A percentile compares a stretch with the other conserved stretches of the same genome.
These are phyloP conservation scores for Stemphylium lycopersici DNA, from an alignment of 2,329 filamentous ascomycete species.

Conservation along the genomic window DNA sequence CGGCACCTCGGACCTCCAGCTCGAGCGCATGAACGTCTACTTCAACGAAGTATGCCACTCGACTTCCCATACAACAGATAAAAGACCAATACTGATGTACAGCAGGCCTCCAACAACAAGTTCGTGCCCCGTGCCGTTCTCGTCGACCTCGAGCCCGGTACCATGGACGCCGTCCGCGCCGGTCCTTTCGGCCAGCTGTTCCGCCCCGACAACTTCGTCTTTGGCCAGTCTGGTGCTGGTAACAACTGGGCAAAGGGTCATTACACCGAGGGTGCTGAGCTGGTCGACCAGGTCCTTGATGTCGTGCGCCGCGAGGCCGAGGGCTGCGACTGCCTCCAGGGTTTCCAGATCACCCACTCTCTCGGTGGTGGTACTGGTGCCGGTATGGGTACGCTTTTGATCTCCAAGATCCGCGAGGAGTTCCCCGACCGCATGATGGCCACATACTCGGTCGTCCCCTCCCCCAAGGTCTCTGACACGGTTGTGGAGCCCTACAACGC, in stretches of 20 bases:
- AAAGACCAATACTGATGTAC: slow-evolving; percentile 30
- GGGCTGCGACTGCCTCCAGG: slow-evolving; percentile 98
- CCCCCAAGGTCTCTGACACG: slow-evolving; percentile 99
- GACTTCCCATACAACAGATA: slow-evolving; percentile 1
- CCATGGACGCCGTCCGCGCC: slow-evolving; percentile 98
- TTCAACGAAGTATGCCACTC: slow-evolving; percentile 79
- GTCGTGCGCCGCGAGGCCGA: slow-evolving; percentile 99
- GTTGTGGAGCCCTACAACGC: slow-evolving; percentile 99
- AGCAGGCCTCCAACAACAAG: slow-evolving; percentile 92
- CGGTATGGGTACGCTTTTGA: slow-evolving; percentile 99
- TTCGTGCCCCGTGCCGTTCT: slow-evolving; percentile 99
- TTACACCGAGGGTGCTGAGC: slow-evolving; percentile 99
- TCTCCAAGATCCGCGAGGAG: slow-evolving; percentile 99
- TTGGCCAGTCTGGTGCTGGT: slow-evolving; percentile 98
- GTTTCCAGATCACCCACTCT: slow-evolving; percentile 99
- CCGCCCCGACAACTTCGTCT: slow-evolving; percentile 99
- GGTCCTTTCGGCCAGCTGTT: slow-evolving; percentile 99
- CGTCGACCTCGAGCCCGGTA: slow-evolving; percentile 98
- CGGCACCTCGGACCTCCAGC: slow-evolving; percentile 96
- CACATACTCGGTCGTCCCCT: slow-evolving; percentile 98
- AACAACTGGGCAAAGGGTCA: slow-evolving; percentile 99
- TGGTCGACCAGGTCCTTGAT: slow-evolving; percentile 97
- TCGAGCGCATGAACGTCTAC: slow-evolving; percentile 99
- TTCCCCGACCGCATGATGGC: slow-evolving; percentile 99
- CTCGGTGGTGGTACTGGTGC: slow-evolving; percentile 99